phyloP scores from a whole-genome alignment of 768 basidiomycete genomes.

The Leccinum boreale region DNA sequence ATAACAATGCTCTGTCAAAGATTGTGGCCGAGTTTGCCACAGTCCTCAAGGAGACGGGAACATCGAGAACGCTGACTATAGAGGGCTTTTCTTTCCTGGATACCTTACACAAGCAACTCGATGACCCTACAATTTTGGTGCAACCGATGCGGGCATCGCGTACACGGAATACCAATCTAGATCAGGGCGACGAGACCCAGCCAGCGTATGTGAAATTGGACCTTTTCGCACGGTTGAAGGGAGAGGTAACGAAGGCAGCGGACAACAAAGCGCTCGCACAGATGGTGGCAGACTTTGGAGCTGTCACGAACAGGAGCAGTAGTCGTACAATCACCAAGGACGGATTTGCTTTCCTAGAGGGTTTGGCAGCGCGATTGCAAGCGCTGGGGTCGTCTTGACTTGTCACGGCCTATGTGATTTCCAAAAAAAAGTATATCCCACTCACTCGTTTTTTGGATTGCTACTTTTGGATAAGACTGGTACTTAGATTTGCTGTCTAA shows the following conservation, averaged over 20 bases:
- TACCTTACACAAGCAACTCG: conserved; percentile 65
- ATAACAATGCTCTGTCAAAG: conserved; percentile 52
- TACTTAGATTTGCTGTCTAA: not conserved
- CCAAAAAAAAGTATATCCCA: not conserved
- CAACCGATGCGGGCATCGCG: conserved; percentile 48
- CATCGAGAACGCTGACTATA: conserved; percentile 62
- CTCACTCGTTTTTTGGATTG: not conserved
- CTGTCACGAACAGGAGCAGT: conserved; percentile 62
- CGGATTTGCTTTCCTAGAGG: conserved; percentile 66
- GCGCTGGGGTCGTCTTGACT: conserved; percentile 15
- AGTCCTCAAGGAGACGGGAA: conserved; percentile 57
- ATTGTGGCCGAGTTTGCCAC: conserved; percentile 60
- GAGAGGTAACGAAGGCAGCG: conserved; percentile 48
- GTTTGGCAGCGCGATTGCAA: conserved; percentile 52
- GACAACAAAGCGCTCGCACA: conserved; percentile 56
- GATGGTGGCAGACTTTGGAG: conserved; percentile 69
- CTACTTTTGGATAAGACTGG: not conserved
- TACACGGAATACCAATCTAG: conserved; percentile 40
- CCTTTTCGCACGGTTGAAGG: conserved; percentile 54
- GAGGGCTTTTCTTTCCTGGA: conserved; percentile 73
- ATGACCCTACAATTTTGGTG: conserved; percentile 59
- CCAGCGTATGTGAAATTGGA: conserved; percentile 55
- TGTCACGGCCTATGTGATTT: conserved; percentile 1
- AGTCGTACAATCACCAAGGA: conserved; percentile 78
- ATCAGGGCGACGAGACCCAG: conserved; percentile 38